Percentiles rank a stretch among this genome's conserved stretches.
Conservation (phyloP, 108 stramenopile genomes). For the Skeletonema potamos region DNA sequence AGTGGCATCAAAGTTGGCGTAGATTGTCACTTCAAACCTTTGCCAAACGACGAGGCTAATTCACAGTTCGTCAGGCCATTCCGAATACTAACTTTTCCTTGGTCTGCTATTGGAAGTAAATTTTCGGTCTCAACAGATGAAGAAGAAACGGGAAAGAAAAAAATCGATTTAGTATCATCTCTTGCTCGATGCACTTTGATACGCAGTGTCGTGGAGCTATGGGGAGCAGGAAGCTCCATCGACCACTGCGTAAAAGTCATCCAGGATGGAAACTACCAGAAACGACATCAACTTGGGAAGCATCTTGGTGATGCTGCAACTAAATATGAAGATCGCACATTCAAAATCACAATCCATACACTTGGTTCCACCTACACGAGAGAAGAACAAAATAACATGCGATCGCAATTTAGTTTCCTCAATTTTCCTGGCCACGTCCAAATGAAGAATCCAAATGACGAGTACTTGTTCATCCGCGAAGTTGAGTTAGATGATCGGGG, state of each 20-base stretch:
- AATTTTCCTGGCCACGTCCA: constrained; percentile 64
- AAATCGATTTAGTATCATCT: constrained; percentile 45
- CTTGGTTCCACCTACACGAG: constrained; percentile 67
- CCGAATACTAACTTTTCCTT: constrained; percentile 46
- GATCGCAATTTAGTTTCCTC: constrained; percentile 53
- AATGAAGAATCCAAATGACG: constrained; percentile 74
- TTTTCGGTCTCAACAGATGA: constrained; percentile 23
- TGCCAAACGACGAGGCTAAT: constrained; percentile 26
- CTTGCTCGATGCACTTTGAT: constrained; percentile 70
- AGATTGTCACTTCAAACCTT: constrained; percentile 34
- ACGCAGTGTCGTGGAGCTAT: constrained; percentile 74
- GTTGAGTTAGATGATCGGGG: constrained; percentile 65
- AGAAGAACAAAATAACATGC: constrained; percentile 76
- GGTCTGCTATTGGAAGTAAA: constrained; percentile 29
- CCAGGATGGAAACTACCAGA: not conserved
- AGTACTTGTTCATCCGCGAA: constrained; percentile 74
- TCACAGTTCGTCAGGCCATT: constrained; percentile 40
- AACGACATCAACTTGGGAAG: constrained; percentile 23
- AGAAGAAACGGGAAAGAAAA: constrained; percentile 5
- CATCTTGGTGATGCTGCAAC: constrained; percentile 20
- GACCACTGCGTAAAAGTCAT: constrained; percentile 52
- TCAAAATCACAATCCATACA: constrained; percentile 83
- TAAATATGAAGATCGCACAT: constrained; percentile 38
- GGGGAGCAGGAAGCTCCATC: constrained; percentile 57
- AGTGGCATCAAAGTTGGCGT: constrained; percentile 56